Percentiles rank a stretch among this genome's conserved stretches.
Evolutionary conservation across 2,329 filamentous ascomycete species (phyloP).

Genomic region (Fusarium chaquense): DNA sequence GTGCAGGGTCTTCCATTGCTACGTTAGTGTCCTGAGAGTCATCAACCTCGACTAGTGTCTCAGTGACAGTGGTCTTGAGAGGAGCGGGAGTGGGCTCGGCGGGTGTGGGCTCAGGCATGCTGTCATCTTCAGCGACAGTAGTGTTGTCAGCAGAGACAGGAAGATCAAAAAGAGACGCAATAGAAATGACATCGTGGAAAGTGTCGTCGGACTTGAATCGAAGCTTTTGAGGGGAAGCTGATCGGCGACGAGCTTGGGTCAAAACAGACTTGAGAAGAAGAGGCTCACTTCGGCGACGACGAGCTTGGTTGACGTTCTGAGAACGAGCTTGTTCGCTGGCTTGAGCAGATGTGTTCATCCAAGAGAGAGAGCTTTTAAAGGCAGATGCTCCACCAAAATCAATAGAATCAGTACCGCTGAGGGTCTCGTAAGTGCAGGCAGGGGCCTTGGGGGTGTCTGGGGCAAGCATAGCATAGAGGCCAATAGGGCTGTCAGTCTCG

Average conservation of each 20-base stretch:
- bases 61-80: too few relatives aligned
- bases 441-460: constrained; percentile 34
- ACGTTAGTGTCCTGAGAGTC: background rate
- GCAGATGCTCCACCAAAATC: constrained; percentile 49
- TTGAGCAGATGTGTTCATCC: constrained; percentile 44
- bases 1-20: background rate
- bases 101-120: too few relatives aligned
- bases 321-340: constrained; percentile 41
- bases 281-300: constrained; percentile 53
- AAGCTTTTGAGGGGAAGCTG: constrained; percentile 49
- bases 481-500: constrained; percentile 34
- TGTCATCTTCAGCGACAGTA: background rate
- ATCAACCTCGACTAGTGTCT: too few relatives aligned
- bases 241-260: constrained; percentile 45
- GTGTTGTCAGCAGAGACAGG: background rate
- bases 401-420: constrained; percentile 34
- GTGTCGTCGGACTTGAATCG: constrained; percentile 36
- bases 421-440: constrained; percentile 22
- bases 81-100: background rate
- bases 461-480: constrained; percentile 35
- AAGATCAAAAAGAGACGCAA: constrained; percentile 14
- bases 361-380: constrained; percentile 47
- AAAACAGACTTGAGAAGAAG: constrained; percentile 47
- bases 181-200: constrained; percentile 33
- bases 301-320: constrained; percentile 38